Conservation (phyloP, 306 rosid genomes). For the Calophaca sinica region DNA sequence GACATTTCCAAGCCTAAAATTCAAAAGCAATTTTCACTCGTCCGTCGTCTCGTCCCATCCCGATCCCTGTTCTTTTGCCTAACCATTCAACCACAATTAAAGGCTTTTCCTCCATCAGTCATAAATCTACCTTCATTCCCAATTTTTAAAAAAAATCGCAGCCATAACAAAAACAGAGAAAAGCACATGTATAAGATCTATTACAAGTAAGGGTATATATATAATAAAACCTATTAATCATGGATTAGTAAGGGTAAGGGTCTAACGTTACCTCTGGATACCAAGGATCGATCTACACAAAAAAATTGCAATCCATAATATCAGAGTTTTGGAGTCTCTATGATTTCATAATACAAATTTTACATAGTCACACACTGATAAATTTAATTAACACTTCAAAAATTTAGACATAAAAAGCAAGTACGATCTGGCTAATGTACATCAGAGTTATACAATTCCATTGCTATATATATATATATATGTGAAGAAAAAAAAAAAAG, state of each 20-base stretch:
- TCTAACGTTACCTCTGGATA: no score
- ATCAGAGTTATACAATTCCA: background rate
- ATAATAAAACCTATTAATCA: no score
- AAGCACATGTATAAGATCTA: no score
- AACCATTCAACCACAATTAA: conserved; percentile 14
- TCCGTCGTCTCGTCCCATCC: conserved; percentile 1
- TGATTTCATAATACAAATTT: background rate
- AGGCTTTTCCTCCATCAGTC: conserved; percentile 19
- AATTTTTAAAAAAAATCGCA: background rate
- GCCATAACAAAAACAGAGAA: background rate
- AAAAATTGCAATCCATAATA: no score
- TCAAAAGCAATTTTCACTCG: conserved; percentile 7
- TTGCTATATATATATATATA: no score
- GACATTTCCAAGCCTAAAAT: conserved; percentile 40
- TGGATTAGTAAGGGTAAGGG: no score
- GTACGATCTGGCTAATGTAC: background rate
- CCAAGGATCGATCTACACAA: no score
- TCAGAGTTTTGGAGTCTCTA: no score
- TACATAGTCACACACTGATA: background rate
- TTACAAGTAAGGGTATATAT: no score
- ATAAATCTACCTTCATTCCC: background rate
- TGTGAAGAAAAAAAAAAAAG: conserved; percentile 29
- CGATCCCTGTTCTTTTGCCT: conserved; percentile 11
- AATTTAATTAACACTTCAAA: background rate
- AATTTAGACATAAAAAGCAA: background rate